Base-by-base conservation (phyloP, 495 filamentous ascomycete genomes). In the Trichoderma reesei region DNA sequence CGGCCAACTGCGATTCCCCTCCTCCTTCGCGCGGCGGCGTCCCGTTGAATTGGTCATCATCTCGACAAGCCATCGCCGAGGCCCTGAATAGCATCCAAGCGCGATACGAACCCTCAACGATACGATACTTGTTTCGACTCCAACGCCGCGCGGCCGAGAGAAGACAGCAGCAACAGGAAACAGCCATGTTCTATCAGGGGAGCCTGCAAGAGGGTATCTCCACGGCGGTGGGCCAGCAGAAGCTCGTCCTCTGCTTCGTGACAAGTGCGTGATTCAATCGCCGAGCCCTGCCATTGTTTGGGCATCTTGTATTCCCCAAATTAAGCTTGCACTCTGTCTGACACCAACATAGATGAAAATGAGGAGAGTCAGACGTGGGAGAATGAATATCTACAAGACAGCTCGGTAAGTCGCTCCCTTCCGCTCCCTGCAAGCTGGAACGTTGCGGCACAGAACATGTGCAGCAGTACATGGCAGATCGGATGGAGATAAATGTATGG, bases 131-230 rank as follows among this genome's bases (percentile, higher is more conserved):
- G n/a, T n/a, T n/a, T n/a, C n/a, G n/a, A n/a, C n/a, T n/a, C n/a
- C n/a, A n/a, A n/a, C n/a, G n/a, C n/a, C n/a, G n/a, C n/a, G n/a
- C n/a, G n/a, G 26, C 11, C 9, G 51, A 10, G 20, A 33, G 34
- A 3, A 14, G 7, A 1, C 18, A 56, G n/a, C n/a, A n/a, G n/a
- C n/a, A 34, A 56, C 11, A 31, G 13, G 62, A 61, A 10, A 39
- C 2, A n/a, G 77, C 46, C 5, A 88, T 93, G 81, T 98, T 97
- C 75, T 94, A 88, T 69, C 64, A 86, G 60, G 93, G 92, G 26
- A 84, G 82, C 65, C 75, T 96, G 7, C 86, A 93, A 68, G 84
- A 86, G 61, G 93, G 90, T 59, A 93, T 98, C 68, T 77, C 81
- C 7, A 73, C 82, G 31, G 91, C 94, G 20, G 75, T 97, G 11